These are phyloP conservation scores for Beauveria pseudobassiana DNA, from an alignment of 2,329 filamentous ascomycete species.

Conservation along the genomic window DNA sequence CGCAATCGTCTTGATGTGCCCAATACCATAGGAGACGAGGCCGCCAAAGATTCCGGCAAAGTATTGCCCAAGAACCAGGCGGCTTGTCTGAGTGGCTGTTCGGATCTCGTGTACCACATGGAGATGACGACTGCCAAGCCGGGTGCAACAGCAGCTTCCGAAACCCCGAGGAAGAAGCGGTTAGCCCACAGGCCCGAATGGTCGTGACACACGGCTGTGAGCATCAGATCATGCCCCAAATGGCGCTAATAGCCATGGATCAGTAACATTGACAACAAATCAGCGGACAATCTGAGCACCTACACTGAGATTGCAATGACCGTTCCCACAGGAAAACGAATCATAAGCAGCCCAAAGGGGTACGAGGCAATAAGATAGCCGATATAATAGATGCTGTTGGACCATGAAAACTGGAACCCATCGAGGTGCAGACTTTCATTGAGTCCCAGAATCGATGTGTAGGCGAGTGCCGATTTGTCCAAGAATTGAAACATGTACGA, in stretches of 20 bases:
- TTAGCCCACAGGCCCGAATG: constrained; percentile 20
- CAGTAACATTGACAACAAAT: neutral
- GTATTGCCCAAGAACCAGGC: constrained; percentile 23
- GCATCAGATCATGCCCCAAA: neutral
- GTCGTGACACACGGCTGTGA: constrained; percentile 9
- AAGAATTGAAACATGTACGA: constrained; percentile 54
- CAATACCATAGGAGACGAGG: constrained; percentile 19
- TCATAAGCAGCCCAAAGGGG: constrained; percentile 19
- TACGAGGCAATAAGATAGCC: constrained; percentile 35
- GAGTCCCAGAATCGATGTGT: constrained; percentile 43
- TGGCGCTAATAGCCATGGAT: neutral
- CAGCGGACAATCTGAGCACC: neutral
- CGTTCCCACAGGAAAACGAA: constrained; percentile 17
- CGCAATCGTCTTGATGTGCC: constrained; percentile 13
- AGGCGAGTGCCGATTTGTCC: constrained; percentile 51
- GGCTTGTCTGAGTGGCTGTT: constrained; percentile 20
- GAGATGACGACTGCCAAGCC: constrained; percentile 22
- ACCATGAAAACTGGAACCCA: constrained; percentile 45
- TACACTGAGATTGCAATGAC: constrained; percentile 16
- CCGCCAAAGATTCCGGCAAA: constrained; percentile 19
- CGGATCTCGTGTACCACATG: constrained; percentile 28
- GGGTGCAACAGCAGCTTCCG: constrained; percentile 24
- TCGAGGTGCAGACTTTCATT: constrained; percentile 35
- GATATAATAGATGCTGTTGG: constrained; percentile 43
- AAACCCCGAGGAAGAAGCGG: constrained; percentile 26